These are phyloP conservation scores for Lactarius sp. DNA, from an alignment of 768 basidiomycete genomes.

Conservation along the genomic window DNA sequence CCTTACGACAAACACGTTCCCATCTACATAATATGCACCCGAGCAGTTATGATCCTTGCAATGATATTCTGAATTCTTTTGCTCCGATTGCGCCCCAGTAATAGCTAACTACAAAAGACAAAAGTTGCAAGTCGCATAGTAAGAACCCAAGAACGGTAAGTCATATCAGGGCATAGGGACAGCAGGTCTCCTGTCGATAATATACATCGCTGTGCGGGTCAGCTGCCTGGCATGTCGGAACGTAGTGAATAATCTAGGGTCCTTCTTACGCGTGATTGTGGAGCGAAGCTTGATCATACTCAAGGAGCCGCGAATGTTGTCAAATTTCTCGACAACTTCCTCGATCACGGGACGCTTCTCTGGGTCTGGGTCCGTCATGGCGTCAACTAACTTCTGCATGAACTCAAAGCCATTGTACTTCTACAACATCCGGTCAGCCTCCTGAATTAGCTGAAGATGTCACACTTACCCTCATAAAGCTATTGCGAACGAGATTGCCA, in stretches of 20 bases:
- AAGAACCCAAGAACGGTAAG: no score
- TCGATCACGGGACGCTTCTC: slow-evolving; percentile 31
- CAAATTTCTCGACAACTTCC: slow-evolving; percentile 5
- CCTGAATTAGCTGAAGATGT: not conserved
- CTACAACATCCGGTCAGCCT: slow-evolving; percentile 11
- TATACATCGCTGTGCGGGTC: not conserved
- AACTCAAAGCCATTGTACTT: slow-evolving; percentile 21
- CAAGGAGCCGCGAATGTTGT: not conserved
- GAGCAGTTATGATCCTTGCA: not conserved
- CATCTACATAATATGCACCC: not conserved
- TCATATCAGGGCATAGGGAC: slow-evolving; percentile 6
- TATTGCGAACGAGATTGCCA: slow-evolving; percentile 26
- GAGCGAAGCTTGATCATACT: slow-evolving; percentile 7
- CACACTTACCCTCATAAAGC: slow-evolving; percentile 17
- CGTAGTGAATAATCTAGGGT: slow-evolving; percentile 1
- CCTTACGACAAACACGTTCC: no score
- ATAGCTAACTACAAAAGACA: not conserved
- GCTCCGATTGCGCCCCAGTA: not conserved
- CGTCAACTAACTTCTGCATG: slow-evolving; percentile 23
- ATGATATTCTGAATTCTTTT: not conserved
- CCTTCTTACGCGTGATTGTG: slow-evolving; percentile 7
- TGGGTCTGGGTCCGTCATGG: slow-evolving; percentile 36
- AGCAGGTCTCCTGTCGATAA: not conserved
- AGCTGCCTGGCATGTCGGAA: slow-evolving; percentile 6
- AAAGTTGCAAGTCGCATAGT: not conserved